Percentiles rank a stretch among this genome's conserved stretches.
phyloP scores from a whole-genome alignment of 345 rosid species.

The Pistacia atlantica region DNA sequence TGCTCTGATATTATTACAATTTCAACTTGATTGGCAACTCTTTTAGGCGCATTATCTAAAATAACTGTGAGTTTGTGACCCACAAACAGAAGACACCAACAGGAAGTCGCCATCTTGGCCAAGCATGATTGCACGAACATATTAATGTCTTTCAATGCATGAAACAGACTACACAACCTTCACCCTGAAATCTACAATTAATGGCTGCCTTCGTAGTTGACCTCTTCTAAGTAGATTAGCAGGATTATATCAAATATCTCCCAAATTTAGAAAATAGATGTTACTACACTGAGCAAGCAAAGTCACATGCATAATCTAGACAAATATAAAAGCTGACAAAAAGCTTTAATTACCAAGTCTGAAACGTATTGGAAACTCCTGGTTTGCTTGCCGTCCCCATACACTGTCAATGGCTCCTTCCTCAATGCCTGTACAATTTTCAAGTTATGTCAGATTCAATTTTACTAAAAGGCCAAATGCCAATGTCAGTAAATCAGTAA shows the following conservation, averaged over 20 bases:
- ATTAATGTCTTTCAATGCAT: neutral
- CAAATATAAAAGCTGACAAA: too few relatives aligned
- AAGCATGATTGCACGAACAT: slow-evolving; percentile 1
- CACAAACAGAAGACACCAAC: too few relatives aligned
- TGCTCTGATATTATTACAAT: neutral
- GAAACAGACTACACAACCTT: neutral
- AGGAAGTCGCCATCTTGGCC: neutral
- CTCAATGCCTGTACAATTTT: slow-evolving; percentile 58
- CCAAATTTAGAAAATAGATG: too few relatives aligned
- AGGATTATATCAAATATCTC: too few relatives aligned
- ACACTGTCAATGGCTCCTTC: slow-evolving; percentile 86
- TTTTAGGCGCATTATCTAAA: neutral
- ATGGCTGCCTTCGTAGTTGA: too few relatives aligned
- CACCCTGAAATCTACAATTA: neutral
- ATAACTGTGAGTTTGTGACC: too few relatives aligned
- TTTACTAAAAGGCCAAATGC: neutral
- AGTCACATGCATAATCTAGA: too few relatives aligned
- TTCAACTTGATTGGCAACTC: neutral
- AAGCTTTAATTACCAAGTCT: slow-evolving; percentile 53
- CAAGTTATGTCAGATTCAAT: neutral
- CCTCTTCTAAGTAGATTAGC: too few relatives aligned
- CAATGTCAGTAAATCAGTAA: neutral
- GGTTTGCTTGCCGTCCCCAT: slow-evolving; percentile 91
- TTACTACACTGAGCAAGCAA: too few relatives aligned
- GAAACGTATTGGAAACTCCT: slow-evolving; percentile 90